phyloP scores from a whole-genome alignment of 805 yeast species.

The Metschnikowia arizonensis region DNA sequence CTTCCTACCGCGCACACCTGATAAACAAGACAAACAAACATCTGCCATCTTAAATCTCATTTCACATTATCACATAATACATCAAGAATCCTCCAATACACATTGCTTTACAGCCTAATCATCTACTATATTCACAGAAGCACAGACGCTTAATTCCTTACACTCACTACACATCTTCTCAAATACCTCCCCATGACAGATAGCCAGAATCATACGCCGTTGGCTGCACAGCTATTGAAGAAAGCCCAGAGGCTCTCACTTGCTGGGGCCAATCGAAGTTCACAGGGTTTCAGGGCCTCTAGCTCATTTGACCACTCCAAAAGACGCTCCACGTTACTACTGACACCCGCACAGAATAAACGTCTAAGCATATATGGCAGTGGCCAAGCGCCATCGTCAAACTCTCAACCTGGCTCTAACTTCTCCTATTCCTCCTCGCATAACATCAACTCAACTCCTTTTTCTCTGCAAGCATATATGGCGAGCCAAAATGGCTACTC shows the following conservation, averaged over 20 bases:
- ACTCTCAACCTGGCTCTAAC: constrained; percentile 5
- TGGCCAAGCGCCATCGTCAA: background rate
- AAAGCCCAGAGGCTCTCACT: constrained; percentile 18
- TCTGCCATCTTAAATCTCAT: too few species aligned
- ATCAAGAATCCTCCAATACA: too few species aligned
- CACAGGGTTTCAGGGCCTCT: constrained; percentile 20
- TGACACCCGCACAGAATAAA: constrained; percentile 33
- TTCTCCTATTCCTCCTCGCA: background rate
- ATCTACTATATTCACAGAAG: too few species aligned
- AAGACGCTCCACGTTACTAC: constrained; percentile 27
- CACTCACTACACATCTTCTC: too few species aligned
- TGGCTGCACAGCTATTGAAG: constrained; percentile 14
- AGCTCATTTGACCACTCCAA: constrained; percentile 20
- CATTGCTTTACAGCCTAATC: too few species aligned
- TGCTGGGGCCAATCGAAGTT: constrained; percentile 18
- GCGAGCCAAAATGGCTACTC: background rate
- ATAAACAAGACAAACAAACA: too few species aligned
- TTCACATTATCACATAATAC: too few species aligned
- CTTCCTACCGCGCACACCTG: too few species aligned
- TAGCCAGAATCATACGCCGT: constrained; percentile 13
- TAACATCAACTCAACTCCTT: constrained; percentile 7
- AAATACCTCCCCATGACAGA: constrained; percentile 13
- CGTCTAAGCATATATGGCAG: constrained; percentile 12
- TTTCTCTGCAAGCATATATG: constrained; percentile 8
- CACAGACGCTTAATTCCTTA: too few species aligned